Evolutionary conservation across 2,329 filamentous ascomycete genomes (phyloP).

Genomic region (Chalara sp.): DNA sequence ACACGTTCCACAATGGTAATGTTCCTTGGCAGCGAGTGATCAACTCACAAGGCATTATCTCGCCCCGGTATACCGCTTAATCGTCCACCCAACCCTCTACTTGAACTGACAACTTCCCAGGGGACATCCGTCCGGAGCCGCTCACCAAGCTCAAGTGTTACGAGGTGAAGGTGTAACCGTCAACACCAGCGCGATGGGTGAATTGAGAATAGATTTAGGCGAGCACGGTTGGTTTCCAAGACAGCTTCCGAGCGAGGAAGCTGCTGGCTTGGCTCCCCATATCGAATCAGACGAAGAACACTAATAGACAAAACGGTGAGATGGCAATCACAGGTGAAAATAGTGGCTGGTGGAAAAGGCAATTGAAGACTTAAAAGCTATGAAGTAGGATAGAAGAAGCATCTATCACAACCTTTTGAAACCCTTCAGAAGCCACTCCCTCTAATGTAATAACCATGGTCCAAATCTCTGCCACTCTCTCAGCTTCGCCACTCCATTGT

Average conservation of each 20-base stretch:
- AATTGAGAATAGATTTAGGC: conserved; percentile 28
- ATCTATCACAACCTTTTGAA: conserved; percentile 9
- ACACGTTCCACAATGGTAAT: conserved; percentile 62
- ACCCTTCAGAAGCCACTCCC: conserved; percentile 8
- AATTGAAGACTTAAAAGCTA: conserved; percentile 21
- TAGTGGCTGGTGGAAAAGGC: conserved; percentile 10
- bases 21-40: conserved; percentile 96
- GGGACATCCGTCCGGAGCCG: conserved; percentile 26
- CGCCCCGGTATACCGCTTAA: conserved; percentile 56
- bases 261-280: conserved; percentile 15
- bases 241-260: conserved; percentile 23
- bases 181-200: conserved; percentile 25
- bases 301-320: background rate
- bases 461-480: conserved; percentile 18
- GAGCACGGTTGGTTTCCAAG: conserved; percentile 36
- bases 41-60: conserved; percentile 80
- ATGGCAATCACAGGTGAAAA: background rate
- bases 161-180: conserved; percentile 30
- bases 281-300: conserved; percentile 10
- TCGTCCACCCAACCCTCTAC: background rate
- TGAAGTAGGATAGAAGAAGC: conserved; percentile 19
- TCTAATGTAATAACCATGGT: conserved; percentile 14
- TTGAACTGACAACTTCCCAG: conserved; percentile 12
- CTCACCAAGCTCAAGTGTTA: conserved; percentile 28
- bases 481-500: conserved; percentile 22